Percentiles rank a stretch among this genome's conserved stretches.
Evolutionary conservation across 2,329 filamentous ascomycete genomes (phyloP).

Genomic region (Penicillium olsonii): DNA sequence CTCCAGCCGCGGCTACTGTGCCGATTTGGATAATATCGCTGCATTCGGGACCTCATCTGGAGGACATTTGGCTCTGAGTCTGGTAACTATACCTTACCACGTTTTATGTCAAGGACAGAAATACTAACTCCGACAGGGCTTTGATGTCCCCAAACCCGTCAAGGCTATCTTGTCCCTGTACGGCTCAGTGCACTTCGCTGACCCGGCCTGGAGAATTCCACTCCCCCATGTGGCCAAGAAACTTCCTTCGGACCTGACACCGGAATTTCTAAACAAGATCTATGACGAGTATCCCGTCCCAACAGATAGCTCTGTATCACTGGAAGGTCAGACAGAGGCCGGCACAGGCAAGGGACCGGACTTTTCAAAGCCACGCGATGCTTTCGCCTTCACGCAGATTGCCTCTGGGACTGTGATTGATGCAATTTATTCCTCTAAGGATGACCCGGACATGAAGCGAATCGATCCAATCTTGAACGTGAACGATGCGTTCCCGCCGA

Average conservation of each 20-base stretch:
- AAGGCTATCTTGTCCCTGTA: slow-evolving; percentile 47
- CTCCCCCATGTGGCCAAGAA: slow-evolving; percentile 33
- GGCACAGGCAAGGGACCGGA: slow-evolving; percentile 31
- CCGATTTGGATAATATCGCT: slow-evolving; percentile 40
- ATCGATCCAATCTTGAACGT: slow-evolving; percentile 41
- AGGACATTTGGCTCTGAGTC: slow-evolving; percentile 47
- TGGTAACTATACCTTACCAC: slow-evolving; percentile 30
- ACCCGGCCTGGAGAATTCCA: slow-evolving; percentile 40
- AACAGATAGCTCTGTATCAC: slow-evolving; percentile 41
- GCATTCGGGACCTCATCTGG: slow-evolving; percentile 53
- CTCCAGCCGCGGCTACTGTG: slow-evolving; percentile 10
- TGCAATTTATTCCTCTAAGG: slow-evolving; percentile 29
- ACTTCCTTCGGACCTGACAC: slow-evolving; percentile 26
- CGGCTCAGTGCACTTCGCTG: slow-evolving; percentile 43
- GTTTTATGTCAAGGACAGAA: neutral
- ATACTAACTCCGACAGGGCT: slow-evolving; percentile 32
- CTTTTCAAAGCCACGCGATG: slow-evolving; percentile 40
- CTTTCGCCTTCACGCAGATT: slow-evolving; percentile 47
- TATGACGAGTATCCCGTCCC: slow-evolving; percentile 42
- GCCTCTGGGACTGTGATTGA: slow-evolving; percentile 42
- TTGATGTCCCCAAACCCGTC: slow-evolving; percentile 36
- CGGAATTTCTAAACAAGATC: slow-evolving; percentile 37
- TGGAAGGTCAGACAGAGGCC: slow-evolving; percentile 41
- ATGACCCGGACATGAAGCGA: slow-evolving; percentile 20
- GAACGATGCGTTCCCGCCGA: slow-evolving; percentile 36